Base-by-base conservation (phyloP, 2,329 filamentous ascomycete species). In the Botrytis elliptica region DNA sequence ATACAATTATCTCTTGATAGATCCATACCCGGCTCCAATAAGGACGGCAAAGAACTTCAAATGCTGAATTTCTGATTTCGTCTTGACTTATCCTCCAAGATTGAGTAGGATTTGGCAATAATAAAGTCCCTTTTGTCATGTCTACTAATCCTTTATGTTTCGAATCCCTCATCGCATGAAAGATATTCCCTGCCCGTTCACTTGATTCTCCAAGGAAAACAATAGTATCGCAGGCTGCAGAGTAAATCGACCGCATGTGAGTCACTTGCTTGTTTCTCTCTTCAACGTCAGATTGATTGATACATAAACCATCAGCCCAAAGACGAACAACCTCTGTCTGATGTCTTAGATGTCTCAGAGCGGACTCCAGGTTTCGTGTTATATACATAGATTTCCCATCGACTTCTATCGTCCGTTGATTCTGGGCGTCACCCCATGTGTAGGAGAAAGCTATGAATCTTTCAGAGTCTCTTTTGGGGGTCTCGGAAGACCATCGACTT, bases 261-360 rank as follows among this genome's bases (percentile, higher is more conserved):
- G 25, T 20, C 12, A 68, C 64, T 6, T 67, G 64, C 29, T 10
- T n/a, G 33, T 68, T 68, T 22, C 33, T 68, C 33, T 68, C 65
- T 22, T 68, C 42, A 18, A 33, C 2, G 25, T 55, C 29, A 16
- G 9, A 38, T n/a, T 68, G 20, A 38, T 68, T 68, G 44, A 68
- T 68, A 36, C 65, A 68, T 49, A 68, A 5, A 9, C n/a, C 44
- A 36, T 68, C 46, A 20, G 65, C 29, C 65, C 65, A 55, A 25
- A 68, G 29, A 25, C 16, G 20, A 38, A 55, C 36, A 36, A 38
- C 29, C 9, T 46, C 16, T 20, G 8, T 36, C 12, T 46, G 33
- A 38, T 68, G 16, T 22, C 65, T 46, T 10, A 67, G 22, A 55
- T 55, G 44, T 22, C 65, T 46, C 22, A 68, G 6, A 18, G 65